These are phyloP conservation scores for Biscutella laevigata DNA, from an alignment of 441 rosid species.

Conservation along the genomic window DNA sequence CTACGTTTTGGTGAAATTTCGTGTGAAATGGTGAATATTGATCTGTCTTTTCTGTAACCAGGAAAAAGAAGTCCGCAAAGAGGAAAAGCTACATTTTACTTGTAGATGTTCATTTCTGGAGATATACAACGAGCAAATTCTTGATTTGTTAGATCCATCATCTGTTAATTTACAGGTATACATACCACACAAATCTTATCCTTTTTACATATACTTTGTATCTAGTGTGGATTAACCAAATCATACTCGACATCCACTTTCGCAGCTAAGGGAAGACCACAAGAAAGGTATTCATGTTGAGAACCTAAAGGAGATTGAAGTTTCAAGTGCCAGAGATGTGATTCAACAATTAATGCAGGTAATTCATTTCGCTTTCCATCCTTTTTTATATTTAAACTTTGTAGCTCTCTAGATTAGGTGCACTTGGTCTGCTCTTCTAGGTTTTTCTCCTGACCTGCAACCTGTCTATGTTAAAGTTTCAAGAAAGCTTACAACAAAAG, in stretches of 20 bases:
- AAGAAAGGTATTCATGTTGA: constrained; percentile 93
- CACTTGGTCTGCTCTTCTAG: not conserved
- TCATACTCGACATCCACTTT: not conserved
- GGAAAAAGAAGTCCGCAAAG: constrained; percentile 84
- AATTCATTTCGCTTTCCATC: constrained; percentile 3
- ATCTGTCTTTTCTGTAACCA: constrained; percentile 30
- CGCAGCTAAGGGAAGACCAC: constrained; percentile 86
- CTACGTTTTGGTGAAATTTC: not conserved
- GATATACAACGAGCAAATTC: constrained; percentile 95
- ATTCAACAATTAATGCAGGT: constrained; percentile 89
- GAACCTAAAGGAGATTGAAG: constrained; percentile 88
- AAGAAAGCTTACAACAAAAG: not conserved
- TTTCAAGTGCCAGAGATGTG: constrained; percentile 77
- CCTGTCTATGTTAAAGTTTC: not conserved
- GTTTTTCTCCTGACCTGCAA: not conserved
- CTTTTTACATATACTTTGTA: too few species aligned
- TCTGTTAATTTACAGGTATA: constrained; percentile 75
- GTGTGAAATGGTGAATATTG: not conserved
- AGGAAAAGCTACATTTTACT: constrained; percentile 62
- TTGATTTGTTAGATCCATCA: constrained; percentile 91
- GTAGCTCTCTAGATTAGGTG: not conserved
- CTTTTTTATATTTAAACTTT: too few species aligned
- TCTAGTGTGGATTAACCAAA: not conserved
- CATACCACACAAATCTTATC: too few species aligned
- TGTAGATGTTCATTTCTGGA: constrained; percentile 96